phyloP scores from a whole-genome alignment of 768 basidiomycete genomes.

The Mycena venus region DNA sequence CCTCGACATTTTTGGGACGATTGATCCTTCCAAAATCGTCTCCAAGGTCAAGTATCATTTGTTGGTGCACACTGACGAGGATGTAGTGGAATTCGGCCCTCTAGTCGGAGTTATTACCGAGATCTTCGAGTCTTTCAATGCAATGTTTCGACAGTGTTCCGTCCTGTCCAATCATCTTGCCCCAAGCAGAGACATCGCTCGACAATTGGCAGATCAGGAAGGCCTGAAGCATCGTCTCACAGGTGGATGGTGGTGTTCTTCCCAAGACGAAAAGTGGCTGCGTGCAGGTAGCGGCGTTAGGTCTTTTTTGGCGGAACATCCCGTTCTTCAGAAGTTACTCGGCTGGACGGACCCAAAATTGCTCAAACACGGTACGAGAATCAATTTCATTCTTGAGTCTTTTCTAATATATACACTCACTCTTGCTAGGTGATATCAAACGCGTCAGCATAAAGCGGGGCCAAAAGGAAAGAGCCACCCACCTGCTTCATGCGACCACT shows the following conservation, averaged over 20 bases:
- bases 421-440: background rate
- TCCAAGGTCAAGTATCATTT: slow-evolving; percentile 36
- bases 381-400: background rate
- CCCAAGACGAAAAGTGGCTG: background rate
- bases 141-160: background rate
- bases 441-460: background rate
- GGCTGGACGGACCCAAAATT: background rate
- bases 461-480: background rate
- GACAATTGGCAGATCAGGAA: background rate
- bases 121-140: background rate
- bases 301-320: background rate
- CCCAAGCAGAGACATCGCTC: background rate
- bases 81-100: background rate
- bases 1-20: slow-evolving; percentile 29
- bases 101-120: background rate
- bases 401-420: background rate
- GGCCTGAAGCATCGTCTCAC: background rate
- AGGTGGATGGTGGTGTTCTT: background rate
- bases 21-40: slow-evolving; percentile 28
- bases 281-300: background rate
- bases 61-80: background rate
- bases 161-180: slow-evolving; percentile 5
- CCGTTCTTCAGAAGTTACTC: background rate
- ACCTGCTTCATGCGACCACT: background rate
- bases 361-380: background rate